Percentiles rank a stretch among this genome's conserved stretches.
Evolutionary conservation across 1,284 basidiomycete genomes (phyloP).

Genomic region (Cystobasidium sp.): DNA sequence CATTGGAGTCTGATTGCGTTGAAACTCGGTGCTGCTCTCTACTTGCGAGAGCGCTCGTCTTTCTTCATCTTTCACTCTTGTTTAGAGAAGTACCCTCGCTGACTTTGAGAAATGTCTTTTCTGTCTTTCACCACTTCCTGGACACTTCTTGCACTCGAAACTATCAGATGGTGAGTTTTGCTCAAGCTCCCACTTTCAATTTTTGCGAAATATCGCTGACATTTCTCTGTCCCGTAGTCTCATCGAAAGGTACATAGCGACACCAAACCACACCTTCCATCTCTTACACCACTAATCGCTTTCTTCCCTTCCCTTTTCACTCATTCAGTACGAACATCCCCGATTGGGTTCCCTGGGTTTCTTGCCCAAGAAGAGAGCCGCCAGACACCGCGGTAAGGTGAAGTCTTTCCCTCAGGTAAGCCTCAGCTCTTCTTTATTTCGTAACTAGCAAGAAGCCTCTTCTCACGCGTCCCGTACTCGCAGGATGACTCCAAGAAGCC

Average conservation of each 20-base stretch:
- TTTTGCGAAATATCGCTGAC: background rate
- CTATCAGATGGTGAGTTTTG: slow-evolving; percentile 19
- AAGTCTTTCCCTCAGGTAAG: slow-evolving; percentile 94
- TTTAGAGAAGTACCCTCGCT: slow-evolving; percentile 40
- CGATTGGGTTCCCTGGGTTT: slow-evolving; percentile 90
- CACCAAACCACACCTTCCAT: background rate
- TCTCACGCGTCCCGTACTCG: slow-evolving; percentile 13
- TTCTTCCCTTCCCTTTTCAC: background rate
- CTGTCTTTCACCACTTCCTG: background rate
- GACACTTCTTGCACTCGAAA: background rate
- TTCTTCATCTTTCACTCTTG: slow-evolving; percentile 1
- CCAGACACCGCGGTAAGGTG: slow-evolving; percentile 95
- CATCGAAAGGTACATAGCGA: slow-evolving; percentile 21
- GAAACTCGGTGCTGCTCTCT: background rate
- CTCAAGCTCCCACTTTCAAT: background rate
- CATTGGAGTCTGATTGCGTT: background rate
- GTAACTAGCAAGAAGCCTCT: background rate
- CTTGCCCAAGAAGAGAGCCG: slow-evolving; percentile 88
- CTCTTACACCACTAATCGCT: background rate
- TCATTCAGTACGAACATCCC: slow-evolving; percentile 82
- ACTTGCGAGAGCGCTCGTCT: background rate
- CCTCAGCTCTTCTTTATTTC: slow-evolving; percentile 17
- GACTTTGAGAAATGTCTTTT: slow-evolving; percentile 20
- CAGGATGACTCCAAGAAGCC: slow-evolving; percentile 99
- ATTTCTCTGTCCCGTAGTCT: background rate